Evolutionary conservation across 116 monocot species (phyloP).

Genomic region (Dioscorea cayenensis): DNA sequence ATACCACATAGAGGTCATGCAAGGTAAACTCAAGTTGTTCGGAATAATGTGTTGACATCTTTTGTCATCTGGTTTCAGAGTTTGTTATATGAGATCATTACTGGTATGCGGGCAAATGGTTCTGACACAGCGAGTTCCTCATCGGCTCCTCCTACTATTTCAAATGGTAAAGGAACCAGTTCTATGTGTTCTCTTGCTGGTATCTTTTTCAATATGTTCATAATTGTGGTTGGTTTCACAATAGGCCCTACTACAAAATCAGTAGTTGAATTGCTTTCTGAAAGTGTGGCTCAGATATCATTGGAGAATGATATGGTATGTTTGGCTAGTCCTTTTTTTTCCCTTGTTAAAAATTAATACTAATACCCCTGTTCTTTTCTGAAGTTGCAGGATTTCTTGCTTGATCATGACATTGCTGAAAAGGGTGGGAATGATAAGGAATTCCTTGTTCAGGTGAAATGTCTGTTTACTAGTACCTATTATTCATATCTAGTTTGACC

Average conservation of each 20-base stretch:
- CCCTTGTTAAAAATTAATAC: not conserved
- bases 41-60: not conserved
- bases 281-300: slow-evolving; percentile 41
- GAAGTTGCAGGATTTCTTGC: slow-evolving; percentile 38
- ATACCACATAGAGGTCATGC: too few relatives aligned
- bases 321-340: not conserved
- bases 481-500: not conserved
- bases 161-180: slow-evolving; percentile 38
- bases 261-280: slow-evolving; percentile 76
- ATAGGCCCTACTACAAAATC: slow-evolving; percentile 66
- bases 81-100: slow-evolving; percentile 81
- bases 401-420: slow-evolving; percentile 47
- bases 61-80: slow-evolving; percentile 33
- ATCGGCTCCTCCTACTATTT: slow-evolving; percentile 46
- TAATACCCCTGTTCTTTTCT: not conserved
- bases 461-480: not conserved
- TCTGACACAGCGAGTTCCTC: slow-evolving; percentile 82
- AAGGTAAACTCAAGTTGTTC: too few relatives aligned
- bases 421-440: slow-evolving; percentile 29
- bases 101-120: slow-evolving; percentile 42
- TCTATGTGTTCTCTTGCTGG: not conserved
- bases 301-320: slow-evolving; percentile 50
- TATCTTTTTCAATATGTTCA: not conserved
- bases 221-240: not conserved
- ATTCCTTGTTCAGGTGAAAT: slow-evolving; percentile 38